These are phyloP conservation scores for Phaeodactylum tricornutum DNA, from an alignment of 108 stramenopile genomes.

Conservation along the genomic window DNA sequence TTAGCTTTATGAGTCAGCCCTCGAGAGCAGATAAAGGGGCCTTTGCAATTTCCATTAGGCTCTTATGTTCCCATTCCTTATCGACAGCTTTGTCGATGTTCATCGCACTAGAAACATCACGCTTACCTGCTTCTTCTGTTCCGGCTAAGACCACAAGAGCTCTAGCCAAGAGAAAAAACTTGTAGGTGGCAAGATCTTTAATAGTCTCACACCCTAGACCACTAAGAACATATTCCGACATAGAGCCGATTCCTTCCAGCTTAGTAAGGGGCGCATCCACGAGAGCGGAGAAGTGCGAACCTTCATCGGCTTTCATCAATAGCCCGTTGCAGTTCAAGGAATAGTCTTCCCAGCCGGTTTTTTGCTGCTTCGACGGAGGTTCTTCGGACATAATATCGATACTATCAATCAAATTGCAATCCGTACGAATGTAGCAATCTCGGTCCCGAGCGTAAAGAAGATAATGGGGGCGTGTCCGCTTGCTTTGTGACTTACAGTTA, in stretches of 20 bases:
- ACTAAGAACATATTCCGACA: conserved; percentile 8
- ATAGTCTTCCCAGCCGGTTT: conserved; percentile 15
- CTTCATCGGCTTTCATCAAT: conserved; percentile 27
- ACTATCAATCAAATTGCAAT: too few species aligned
- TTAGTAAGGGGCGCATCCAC: conserved; percentile 4
- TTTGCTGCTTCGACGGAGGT: conserved; percentile 17
- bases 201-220: conserved; percentile 16
- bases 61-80: conserved; percentile 24
- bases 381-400: too few species aligned
- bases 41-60: conserved; percentile 1
- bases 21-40: conserved; percentile 1
- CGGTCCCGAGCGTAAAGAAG: too few species aligned
- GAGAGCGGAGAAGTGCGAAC: conserved; percentile 10
- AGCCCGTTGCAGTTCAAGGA: conserved; percentile 13
- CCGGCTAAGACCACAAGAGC: conserved; percentile 21
- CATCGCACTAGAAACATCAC: conserved; percentile 9
- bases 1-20: conserved; percentile 9
- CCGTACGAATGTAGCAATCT: too few species aligned
- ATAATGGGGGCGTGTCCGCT: too few species aligned
- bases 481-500: too few species aligned
- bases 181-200: conserved; percentile 27
- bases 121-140: conserved; percentile 16
- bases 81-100: conserved; percentile 36
- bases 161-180: conserved; percentile 23
- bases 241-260: conserved; percentile 28